Evolutionary conservation across 306 rosid genomes (phyloP).

Genomic region (Rosa multiflora): DNA sequence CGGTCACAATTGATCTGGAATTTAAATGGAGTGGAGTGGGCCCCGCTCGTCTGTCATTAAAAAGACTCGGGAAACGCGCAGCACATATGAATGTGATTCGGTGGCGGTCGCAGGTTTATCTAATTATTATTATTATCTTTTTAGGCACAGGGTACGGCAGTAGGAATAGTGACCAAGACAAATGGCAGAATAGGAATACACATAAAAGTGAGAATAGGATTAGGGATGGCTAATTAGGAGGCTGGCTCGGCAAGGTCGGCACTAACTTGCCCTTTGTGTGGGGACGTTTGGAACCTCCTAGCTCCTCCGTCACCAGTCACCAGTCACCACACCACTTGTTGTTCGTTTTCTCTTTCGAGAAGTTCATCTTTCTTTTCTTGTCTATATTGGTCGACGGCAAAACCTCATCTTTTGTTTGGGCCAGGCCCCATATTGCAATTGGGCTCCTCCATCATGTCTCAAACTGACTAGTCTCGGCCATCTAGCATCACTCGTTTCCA

Average conservation of each 20-base stretch:
- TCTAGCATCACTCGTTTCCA: no score
- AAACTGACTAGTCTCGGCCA: no score
- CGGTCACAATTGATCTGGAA: conserved; percentile 38
- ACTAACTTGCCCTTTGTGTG: no score
- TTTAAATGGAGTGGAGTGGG: conserved; percentile 31
- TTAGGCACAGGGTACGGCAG: background rate
- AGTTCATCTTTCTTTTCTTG: background rate
- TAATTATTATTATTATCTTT: background rate
- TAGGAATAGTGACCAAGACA: background rate
- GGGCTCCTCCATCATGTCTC: no score
- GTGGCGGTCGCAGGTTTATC: conserved; percentile 24
- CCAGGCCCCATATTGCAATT: no score
- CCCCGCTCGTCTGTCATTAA: conserved; percentile 19
- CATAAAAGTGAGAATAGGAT: background rate
- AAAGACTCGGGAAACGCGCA: conserved; percentile 17
- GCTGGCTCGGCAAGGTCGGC: no score
- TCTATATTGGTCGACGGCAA: background rate
- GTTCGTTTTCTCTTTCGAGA: no score
- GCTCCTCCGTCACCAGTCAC: no score
- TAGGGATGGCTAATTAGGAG: background rate
- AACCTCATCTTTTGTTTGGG: no score
- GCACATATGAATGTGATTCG: background rate
- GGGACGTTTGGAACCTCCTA: no score
- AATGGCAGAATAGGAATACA: background rate
- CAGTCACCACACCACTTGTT: no score